Base-by-base conservation (phyloP, 306 rosid genomes). In the Cucurbita argyrosperma region DNA sequence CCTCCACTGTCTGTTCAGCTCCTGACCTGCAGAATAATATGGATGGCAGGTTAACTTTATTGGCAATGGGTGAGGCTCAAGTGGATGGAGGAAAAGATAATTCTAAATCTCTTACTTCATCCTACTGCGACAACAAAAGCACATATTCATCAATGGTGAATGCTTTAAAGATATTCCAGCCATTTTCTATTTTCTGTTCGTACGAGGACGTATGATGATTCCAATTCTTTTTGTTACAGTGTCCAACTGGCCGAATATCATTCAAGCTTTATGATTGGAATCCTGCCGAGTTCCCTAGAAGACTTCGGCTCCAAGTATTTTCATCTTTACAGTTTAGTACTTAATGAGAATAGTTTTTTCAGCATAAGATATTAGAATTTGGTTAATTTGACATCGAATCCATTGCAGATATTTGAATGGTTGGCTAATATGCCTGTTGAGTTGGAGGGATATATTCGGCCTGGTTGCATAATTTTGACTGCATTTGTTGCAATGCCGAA, bases 231-330 rank as follows among this genome's bases (percentile, higher is more conserved):
- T 71, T 67, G 60, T 84, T 91, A 86, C 82, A 95, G 99, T 95
- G 99, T 77, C 96, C 95, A 37, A 91, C 99, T 77, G 99, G 99
- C 76, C 96, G 99, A 74, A 80, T 95, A 78, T 95, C 99, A 30
- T 95, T 95, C 82, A 95, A 95, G 89, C 99, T 95, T 66, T 95
- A 95, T 63, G 99, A 95, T 81, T 95, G 99, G 99, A 95, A 95
- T 80, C 99, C 99, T 30, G 99, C 99, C 0, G 99, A 95, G 45
- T 95, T 95, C 70, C 99, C 99, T 57, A 89, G 99, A 87, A 81
- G 97, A 85, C 99, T 95, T 50, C 92, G 99, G 52, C 96, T 87
- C 84, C 99, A 95, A 95, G 99, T 95, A 95, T 70, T 86, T 88
- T 77, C 88, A 59, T 81, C 87, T 42, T 84, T 87, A 77, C 96